phyloP scores from a whole-genome alignment of 768 basidiomycete species.

The Rhodotorula diobovata region DNA sequence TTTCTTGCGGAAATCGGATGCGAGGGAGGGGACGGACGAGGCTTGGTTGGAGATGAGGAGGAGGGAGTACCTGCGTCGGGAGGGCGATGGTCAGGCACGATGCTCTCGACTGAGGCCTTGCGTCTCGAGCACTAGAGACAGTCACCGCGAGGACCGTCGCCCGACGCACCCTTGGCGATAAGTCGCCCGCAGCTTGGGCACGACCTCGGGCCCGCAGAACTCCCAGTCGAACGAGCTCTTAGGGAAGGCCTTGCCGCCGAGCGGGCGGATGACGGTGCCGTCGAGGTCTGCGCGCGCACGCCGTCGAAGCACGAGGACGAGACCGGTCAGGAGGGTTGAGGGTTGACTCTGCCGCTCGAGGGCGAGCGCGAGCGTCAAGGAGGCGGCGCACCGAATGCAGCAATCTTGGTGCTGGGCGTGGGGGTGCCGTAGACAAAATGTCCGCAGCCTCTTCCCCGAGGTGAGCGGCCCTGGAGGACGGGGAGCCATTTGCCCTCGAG shows the following conservation, averaged over 20 bases:
- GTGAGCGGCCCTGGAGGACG: neutral
- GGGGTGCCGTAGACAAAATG: slow-evolving; percentile 3
- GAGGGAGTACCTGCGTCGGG: slow-evolving; percentile 3
- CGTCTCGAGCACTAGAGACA: neutral
- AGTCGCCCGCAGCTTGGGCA: slow-evolving; percentile 40
- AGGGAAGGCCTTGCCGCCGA: slow-evolving; percentile 42
- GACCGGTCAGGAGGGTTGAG: neutral
- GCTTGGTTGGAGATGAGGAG: slow-evolving; percentile 48
- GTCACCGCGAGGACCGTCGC: too few relatives aligned
- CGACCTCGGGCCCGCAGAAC: slow-evolving; percentile 45
- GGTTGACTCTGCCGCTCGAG: too few relatives aligned
- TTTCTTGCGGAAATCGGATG: neutral
- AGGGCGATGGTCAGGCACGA: too few relatives aligned
- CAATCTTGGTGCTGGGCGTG: neutral
- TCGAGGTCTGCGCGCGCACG: slow-evolving; percentile 45
- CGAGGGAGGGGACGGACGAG: neutral
- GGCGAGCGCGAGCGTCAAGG: too few relatives aligned
- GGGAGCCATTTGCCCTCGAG: neutral
- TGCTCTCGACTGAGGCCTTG: too few relatives aligned
- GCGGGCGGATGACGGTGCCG: slow-evolving; percentile 47
- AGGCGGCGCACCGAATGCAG: slow-evolving; percentile 10
- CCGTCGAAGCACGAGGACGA: too few relatives aligned
- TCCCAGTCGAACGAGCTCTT: slow-evolving; percentile 45
- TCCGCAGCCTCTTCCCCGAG: neutral
- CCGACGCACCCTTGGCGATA: slow-evolving; percentile 41